Conservation (phyloP, 2,329 filamentous ascomycete genomes). For the Podosphaera aphanis region DNA sequence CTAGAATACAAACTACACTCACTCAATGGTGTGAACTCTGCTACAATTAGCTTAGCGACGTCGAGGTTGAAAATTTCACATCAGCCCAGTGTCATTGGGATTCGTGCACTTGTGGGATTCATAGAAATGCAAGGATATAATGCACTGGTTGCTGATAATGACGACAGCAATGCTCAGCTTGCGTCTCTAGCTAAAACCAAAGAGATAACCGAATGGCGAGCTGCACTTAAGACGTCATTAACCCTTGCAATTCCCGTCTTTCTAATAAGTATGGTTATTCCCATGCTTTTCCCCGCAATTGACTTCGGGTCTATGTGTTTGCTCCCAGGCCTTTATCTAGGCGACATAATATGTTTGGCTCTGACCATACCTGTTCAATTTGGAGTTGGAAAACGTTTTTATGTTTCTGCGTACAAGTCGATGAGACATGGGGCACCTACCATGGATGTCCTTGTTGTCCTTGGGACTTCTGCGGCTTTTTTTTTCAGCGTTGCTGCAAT, state of each 20-base stretch:
- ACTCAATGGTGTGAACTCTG: conserved; percentile 50
- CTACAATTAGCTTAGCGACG: conserved; percentile 47
- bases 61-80: conserved; percentile 54
- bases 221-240: conserved; percentile 54
- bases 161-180: conserved; percentile 91
- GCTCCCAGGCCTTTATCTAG: conserved; percentile 57
- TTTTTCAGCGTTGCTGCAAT: conserved; percentile 84
- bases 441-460: conserved; percentile 88
- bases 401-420: conserved; percentile 79
- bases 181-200: conserved; percentile 90
- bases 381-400: conserved; percentile 85
- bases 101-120: conserved; percentile 59
- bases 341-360: conserved; percentile 60
- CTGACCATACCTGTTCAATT: conserved; percentile 91
- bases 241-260: conserved; percentile 79
- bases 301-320: conserved; percentile 52
- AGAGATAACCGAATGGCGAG: conserved; percentile 83
- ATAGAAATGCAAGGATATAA: conserved; percentile 72
- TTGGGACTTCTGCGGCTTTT: conserved; percentile 87
- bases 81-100: conserved; percentile 45
- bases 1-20: conserved; percentile 45
- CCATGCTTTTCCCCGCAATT: conserved; percentile 55
- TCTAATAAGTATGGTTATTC: conserved; percentile 76
- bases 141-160: conserved; percentile 67
- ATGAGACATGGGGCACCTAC: conserved; percentile 77